These are phyloP conservation scores for Eimeria praecox DNA, from an alignment of 169 alveolate species.

Conservation along the genomic window DNA sequence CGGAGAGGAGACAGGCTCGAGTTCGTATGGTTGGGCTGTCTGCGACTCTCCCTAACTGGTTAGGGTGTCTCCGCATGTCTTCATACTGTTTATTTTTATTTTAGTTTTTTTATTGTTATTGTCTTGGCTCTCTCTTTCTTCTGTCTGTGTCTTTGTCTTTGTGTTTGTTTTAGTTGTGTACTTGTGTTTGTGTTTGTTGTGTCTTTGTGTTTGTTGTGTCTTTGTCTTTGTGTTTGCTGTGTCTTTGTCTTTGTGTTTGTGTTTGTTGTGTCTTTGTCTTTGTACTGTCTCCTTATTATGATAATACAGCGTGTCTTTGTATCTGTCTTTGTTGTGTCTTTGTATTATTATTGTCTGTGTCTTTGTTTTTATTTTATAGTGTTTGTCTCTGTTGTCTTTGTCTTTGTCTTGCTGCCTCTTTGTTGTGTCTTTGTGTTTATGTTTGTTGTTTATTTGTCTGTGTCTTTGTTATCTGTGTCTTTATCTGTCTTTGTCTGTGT, in stretches of 20 bases:
- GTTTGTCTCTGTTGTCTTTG: too few species aligned
- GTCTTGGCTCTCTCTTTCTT: too few species aligned
- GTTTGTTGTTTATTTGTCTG: neutral
- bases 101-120: neutral
- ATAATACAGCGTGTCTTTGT: too few species aligned
- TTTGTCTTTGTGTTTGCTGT: too few species aligned
- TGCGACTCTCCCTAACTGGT: conserved; percentile 99
- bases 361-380: neutral
- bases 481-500: neutral
- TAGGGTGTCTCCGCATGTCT: neutral
- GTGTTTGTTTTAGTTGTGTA: too few species aligned
- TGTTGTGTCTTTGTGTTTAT: neutral
- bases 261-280: neutral
- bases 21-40: conserved; percentile 97
- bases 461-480: too few species aligned
- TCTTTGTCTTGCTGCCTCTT: neutral
- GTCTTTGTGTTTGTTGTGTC: neutral
- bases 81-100: neutral
- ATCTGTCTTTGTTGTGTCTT: neutral
- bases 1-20: conserved; percentile 87
- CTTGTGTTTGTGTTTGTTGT: neutral
- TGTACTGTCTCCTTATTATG: too few species aligned
- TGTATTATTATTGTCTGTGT: neutral
- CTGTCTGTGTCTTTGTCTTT: too few species aligned
- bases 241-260: neutral